Base-by-base conservation (phyloP, 2,329 filamentous ascomycete genomes). In the Fusarium lyarnte region DNA sequence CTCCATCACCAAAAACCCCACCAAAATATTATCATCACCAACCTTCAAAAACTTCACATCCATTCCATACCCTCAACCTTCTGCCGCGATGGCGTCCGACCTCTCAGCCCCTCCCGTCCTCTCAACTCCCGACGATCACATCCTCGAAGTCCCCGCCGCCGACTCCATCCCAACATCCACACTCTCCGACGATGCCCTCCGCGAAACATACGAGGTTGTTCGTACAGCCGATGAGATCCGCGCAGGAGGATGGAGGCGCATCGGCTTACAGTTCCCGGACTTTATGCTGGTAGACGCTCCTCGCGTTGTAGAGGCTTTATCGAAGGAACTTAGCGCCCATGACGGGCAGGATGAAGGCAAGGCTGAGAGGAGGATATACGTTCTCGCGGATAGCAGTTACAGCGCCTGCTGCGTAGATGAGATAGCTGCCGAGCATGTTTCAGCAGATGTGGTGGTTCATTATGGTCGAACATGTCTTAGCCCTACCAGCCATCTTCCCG, bases 361-460 rank as follows among this genome's bases (percentile, higher is more conserved):
- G 38, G 13, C 27, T 6, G 68, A 74, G 45, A 74, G 61, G 61
- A 79, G 86, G 69, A 86, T 98, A 58, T 97, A 93, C 76, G 95
- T 99, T 67, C 85, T 99, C 23, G 96, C 92, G 36, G 96, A 99
- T 81, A 98, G 96, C 5, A 98, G 95, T 4, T 99, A 98, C 82
- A 97, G 96, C 66, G 92, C 95, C 1, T 99, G 96, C 83, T 99
- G 96, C 78, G 95, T 98, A 23, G 96, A 99, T 78, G 96, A 99
- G 83, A 92, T 98, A 43, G 96, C 96, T 0, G 96, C 96, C 5
- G 95, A 99, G 81, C 96, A 99, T 80, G 92, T 94, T 21, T 88
- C 94, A 77, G 95, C 96, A 11, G 92, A 98, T 69, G 93, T 94
- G 0, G 93, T 98, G 3, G 92, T 99, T 19, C 96, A 99, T 80